Conservation (phyloP, 371 early-diverging fungal species). For the Lichtheimia corymbifera region DNA sequence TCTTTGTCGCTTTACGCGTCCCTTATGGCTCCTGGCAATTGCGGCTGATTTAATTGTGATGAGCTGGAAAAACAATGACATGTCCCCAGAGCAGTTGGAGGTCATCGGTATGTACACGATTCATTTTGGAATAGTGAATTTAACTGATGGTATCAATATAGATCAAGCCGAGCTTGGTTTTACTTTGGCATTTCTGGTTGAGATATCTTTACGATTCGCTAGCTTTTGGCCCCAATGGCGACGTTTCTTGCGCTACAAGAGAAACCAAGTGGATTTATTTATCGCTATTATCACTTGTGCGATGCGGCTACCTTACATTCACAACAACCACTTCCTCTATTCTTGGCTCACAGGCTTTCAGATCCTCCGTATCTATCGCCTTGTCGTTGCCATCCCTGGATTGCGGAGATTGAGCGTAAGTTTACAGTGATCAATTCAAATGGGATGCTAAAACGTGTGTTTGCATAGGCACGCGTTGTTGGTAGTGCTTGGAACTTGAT, state of each 20-base stretch:
- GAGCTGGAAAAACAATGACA: constrained; percentile 45
- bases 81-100: constrained; percentile 26
- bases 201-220: constrained; percentile 49
- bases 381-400: constrained; percentile 59
- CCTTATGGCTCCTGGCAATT: constrained; percentile 52
- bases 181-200: constrained; percentile 54
- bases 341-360: constrained; percentile 66
- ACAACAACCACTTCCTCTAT: constrained; percentile 35
- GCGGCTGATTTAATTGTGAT: constrained; percentile 56
- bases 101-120: background rate
- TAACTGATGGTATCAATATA: constrained; percentile 20
- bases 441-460: background rate
- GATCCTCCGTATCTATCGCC: constrained; percentile 58
- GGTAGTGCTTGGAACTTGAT: constrained; percentile 61
- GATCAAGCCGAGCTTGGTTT: constrained; percentile 45
- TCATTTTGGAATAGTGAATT: background rate
- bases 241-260: constrained; percentile 46
- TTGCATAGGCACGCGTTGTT: constrained; percentile 50
- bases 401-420: constrained; percentile 55
- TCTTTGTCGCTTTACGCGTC: constrained; percentile 34
- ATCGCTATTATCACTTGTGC: constrained; percentile 53
- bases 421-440: background rate
- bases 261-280: constrained; percentile 52
- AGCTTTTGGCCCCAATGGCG: constrained; percentile 34
- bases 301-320: constrained; percentile 57